These are phyloP conservation scores for Amanita rubescens DNA, from an alignment of 768 basidiomycete genomes.

Conservation along the genomic window DNA sequence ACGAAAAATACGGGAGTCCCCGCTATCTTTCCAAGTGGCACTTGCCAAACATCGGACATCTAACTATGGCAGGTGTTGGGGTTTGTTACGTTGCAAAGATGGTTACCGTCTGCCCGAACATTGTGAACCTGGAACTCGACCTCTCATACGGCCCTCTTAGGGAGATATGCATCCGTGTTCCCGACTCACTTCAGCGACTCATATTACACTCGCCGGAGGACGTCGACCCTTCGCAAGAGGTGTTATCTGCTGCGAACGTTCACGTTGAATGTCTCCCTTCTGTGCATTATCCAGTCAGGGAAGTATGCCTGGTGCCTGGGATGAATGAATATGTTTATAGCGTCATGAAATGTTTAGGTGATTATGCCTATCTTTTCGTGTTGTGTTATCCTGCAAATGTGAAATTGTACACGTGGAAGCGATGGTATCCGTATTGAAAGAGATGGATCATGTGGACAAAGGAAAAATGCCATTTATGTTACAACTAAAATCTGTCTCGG, in stretches of 20 bases:
- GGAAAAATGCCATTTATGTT: too few relatives aligned
- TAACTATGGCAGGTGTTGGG: slow-evolving; percentile 16
- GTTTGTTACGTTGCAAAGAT: slow-evolving; percentile 18
- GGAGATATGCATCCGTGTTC: not conserved
- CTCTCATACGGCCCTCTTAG: not conserved
- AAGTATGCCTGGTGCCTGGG: not conserved
- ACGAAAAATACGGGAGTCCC: slow-evolving; percentile 1
- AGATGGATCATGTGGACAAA: too few relatives aligned
- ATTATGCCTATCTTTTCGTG: too few relatives aligned
- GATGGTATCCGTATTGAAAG: too few relatives aligned
- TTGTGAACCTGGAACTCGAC: slow-evolving; percentile 9
- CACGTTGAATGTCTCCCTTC: not conserved
- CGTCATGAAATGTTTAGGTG: too few relatives aligned
- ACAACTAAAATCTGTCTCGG: too few relatives aligned
- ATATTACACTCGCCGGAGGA: not conserved
- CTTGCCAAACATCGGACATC: slow-evolving; percentile 16
- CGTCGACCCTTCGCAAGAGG: not conserved
- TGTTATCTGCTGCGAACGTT: not conserved
- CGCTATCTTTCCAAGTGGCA: slow-evolving; percentile 8
- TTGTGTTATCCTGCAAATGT: too few relatives aligned
- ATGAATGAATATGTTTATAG: too few relatives aligned
- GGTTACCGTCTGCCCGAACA: slow-evolving; percentile 15
- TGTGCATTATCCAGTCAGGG: not conserved
- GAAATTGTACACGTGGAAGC: too few relatives aligned
- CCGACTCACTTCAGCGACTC: not conserved